Evolutionary conservation across 805 yeast genomes (phyloP), one percentile per base, ranked within the genome.

Genomic region (Candida sakaeoensis): DNA sequence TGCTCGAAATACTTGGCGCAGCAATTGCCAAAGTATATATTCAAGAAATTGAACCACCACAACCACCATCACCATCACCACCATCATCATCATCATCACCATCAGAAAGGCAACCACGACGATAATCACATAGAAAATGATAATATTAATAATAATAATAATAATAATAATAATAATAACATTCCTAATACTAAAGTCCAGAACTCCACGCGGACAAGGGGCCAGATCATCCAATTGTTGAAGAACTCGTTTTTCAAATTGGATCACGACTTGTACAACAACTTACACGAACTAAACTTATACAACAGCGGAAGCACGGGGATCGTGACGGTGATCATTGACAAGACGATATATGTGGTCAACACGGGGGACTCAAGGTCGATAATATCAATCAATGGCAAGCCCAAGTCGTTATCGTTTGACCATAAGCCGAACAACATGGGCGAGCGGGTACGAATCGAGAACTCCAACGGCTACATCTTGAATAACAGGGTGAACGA

Each of bases 321-420:
- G 1, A 61, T 66, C 2, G 51, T 66, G 3, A 46, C 68, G 7
- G 47, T 57, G 3, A 42, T 68, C 14, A 43, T 68, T 5, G 54
- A 54, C n/a, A 50, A 58, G 25, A 49, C 55, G 23, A 61, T 85
- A 10, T 69, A 74, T 16, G 81, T 79, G 9, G 83, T 85, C 12
- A 85, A 85, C 51, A 71, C 85, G 2, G 95, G 95, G 4, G 95
- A 85, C 57, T 82, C 90, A 5, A 66, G 95, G 43, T 74, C 84
- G 44, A 74, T 84, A 5, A 49, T 81, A 33, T 71, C 81, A 9
- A 58, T 69, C 14, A 53, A 63, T 27, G 88, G 87, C 1, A 85
- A 85, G 1, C 65, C 82, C 7, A 84, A 84, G 55, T 72, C 71
- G 4, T 51, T 69, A 8, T 62, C 70, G 18, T 68, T 61, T 48